These are phyloP conservation scores for Candida yuanshanica DNA, from an alignment of 805 yeast genomes.

Conservation along the genomic window DNA sequence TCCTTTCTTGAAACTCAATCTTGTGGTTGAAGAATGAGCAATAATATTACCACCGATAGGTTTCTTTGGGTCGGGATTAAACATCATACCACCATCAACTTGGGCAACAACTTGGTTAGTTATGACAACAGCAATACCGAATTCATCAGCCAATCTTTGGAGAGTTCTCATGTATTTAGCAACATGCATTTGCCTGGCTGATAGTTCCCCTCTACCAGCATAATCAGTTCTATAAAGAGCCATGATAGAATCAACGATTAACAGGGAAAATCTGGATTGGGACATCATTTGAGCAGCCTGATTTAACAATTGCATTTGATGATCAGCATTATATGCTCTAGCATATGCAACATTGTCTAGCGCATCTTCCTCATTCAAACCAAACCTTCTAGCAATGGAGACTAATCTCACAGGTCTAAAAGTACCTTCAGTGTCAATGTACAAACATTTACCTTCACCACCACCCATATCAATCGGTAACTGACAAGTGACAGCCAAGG, in stretches of 20 bases:
- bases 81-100: constrained; percentile 80
- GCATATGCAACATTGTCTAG: constrained; percentile 96
- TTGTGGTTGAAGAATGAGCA: constrained; percentile 94
- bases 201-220: constrained; percentile 91
- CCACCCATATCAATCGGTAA: constrained; percentile 96
- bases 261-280: constrained; percentile 80
- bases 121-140: constrained; percentile 93
- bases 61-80: constrained; percentile 94
- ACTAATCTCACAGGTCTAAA: constrained; percentile 88
- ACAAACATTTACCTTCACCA: constrained; percentile 95
- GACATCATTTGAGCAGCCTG: constrained; percentile 97
- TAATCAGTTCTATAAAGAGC: constrained; percentile 93
- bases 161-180: constrained; percentile 89
- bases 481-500: constrained; percentile 94
- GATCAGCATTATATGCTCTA: constrained; percentile 95
- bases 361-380: constrained; percentile 90
- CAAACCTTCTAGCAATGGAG: constrained; percentile 86
- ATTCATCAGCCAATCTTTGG: constrained; percentile 93
- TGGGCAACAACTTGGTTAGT: constrained; percentile 97
- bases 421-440: constrained; percentile 96
- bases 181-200: constrained; percentile 91
- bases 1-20: constrained; percentile 86
- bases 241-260: constrained; percentile 97
- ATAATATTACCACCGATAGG: constrained; percentile 98
- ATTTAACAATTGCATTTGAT: constrained; percentile 77